Base-by-base conservation (phyloP, 2,329 filamentous ascomycete species). In the Colletotrichum kahawae region DNA sequence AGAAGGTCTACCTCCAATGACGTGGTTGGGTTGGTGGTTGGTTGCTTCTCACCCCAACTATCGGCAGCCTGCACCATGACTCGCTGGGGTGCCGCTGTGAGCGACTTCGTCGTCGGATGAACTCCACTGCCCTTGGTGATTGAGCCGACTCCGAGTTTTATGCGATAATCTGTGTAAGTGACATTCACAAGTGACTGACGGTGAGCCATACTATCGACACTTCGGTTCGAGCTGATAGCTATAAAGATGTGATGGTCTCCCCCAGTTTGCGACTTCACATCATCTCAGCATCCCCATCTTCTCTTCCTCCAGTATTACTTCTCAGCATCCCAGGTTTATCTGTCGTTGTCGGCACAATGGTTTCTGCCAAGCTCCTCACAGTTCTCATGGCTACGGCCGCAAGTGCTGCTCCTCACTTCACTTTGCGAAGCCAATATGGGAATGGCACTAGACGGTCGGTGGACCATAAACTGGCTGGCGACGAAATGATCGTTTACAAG, bases 401-500 rank as follows among this genome's bases (percentile, higher is more conserved):
- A 60, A 59, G 24, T 27, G 71, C 74, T n/a, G 67, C 62, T 31
- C 74, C 74, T 5, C 43, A 65, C 14, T 13, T 74, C 5, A 10
- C 24, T 4, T 7, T 21, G 10, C 34, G 75, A 43, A 54, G 43
- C 43, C 18, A 48, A 4, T 21, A n/a, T 36, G 24, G 24, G 43
- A 71, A 76, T 14, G 4, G 43, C 27, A 71, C 71, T 18, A 60
- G 38, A 10, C 64, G 69, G 51, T 65, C 73, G 10, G 54, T 56
- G 0, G 60, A 65, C 29, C 74, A 33, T 57, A 33, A 13, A 8
- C 34, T 76, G 21, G 31, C 24, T 4, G 7, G 14, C 1, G 38
- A 67, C 13, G 74, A 76, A 21, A 34, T 74, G 6, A 21, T 76
- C 4, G 18, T 74, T 56, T 36, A 70, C 8, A 67, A 66, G 18